Percentiles rank a stretch among this genome's conserved stretches.
Conservation (phyloP, 768 basidiomycete genomes). For the Dentipellis fragilis region DNA sequence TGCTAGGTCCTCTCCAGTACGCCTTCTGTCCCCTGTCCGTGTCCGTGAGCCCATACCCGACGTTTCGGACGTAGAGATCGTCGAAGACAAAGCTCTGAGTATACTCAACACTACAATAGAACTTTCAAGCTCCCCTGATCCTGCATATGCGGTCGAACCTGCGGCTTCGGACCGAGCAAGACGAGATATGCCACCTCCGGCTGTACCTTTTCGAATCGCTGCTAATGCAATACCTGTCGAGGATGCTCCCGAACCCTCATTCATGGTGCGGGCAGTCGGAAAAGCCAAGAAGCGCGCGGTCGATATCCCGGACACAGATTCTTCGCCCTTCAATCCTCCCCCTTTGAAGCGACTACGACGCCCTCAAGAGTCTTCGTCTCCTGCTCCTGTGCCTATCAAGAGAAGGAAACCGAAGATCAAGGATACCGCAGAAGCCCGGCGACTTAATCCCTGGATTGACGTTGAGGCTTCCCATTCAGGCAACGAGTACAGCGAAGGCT, state of each 20-base stretch:
- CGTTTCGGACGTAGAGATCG: constrained; percentile 7
- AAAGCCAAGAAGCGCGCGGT: constrained; percentile 17
- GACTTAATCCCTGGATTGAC: constrained; percentile 43
- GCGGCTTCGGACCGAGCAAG: background rate
- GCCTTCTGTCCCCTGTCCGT: background rate
- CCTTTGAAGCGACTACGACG: constrained; percentile 20
- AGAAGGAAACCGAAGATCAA: constrained; percentile 20
- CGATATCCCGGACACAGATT: constrained; percentile 12
- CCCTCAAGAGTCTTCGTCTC: constrained; percentile 6
- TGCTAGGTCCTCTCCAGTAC: background rate
- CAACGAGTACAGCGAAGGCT: constrained; percentile 62
- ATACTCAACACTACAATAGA: background rate
- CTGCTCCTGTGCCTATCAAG: constrained; percentile 2
- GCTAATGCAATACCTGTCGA: background rate
- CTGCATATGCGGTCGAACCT: background rate
- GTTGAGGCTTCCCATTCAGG: constrained; percentile 72
- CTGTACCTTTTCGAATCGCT: constrained; percentile 1
- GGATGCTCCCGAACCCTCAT: constrained; percentile 29
- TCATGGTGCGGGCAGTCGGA: constrained; percentile 34
- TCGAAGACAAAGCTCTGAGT: constrained; percentile 2
- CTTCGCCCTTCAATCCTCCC: constrained; percentile 25
- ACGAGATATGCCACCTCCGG: constrained; percentile 25
- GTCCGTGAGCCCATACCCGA: background rate
- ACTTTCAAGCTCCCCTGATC: background rate
- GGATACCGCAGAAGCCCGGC: constrained; percentile 25